These are phyloP conservation scores for Castanospermum australe DNA, from an alignment of 306 rosid genomes.

Conservation along the genomic window DNA sequence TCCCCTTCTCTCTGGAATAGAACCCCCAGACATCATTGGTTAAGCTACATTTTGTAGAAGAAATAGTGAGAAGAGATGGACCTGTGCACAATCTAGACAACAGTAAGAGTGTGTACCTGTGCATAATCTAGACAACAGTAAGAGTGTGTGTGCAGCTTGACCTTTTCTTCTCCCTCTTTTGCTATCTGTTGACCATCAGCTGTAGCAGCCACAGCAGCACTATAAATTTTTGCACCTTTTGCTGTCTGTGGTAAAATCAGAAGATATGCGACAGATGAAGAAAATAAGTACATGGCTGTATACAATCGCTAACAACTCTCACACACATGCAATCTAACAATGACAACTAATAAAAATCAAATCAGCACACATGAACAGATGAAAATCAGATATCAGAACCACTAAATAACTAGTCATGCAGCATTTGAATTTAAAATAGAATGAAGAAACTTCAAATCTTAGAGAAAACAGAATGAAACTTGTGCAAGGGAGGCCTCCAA, in stretches of 20 bases:
- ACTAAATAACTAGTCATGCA: neutral
- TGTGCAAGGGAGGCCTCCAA: neutral
- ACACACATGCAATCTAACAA: neutral
- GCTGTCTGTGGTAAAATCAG: conserved; percentile 65
- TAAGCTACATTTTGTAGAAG: neutral
- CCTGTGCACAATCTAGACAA: conserved; percentile 70
- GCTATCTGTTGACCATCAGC: conserved; percentile 53
- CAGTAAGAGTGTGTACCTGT: conserved; percentile 76
- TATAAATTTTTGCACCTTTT: conserved; percentile 89
- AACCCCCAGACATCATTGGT: conserved; percentile 4
- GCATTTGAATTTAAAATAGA: neutral
- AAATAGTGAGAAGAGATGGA: conserved; percentile 24
- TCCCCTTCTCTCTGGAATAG: conserved; percentile 5
- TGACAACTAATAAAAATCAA: neutral
- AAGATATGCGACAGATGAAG: neutral
- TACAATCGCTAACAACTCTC: neutral
- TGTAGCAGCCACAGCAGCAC: conserved; percentile 93
- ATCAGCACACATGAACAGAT: neutral
- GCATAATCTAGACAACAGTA: conserved; percentile 65
- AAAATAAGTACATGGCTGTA: neutral
- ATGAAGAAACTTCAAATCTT: neutral
- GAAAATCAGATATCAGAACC: neutral
- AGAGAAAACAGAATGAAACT: neutral
- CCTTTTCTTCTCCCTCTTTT: conserved; percentile 92
- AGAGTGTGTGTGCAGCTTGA: conserved; percentile 94